These are phyloP conservation scores for Nothopassalora personata DNA, from an alignment of 2,329 filamentous ascomycete species.

Conservation along the genomic window DNA sequence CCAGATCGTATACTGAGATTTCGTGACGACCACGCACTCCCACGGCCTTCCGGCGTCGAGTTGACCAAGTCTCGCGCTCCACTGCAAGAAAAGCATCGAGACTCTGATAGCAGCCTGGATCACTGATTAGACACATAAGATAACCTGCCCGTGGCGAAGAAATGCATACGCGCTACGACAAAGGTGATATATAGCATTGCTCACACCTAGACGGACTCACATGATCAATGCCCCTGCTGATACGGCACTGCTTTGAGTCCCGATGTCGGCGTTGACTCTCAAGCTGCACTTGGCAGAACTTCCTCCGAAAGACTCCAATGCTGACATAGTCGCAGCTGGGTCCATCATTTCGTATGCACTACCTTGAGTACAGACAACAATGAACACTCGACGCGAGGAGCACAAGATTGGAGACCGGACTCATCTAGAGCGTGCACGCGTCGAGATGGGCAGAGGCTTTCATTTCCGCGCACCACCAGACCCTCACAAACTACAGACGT, in stretches of 20 bases:
- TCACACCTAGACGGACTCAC: not conserved
- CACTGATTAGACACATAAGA: not conserved
- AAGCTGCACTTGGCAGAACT: not conserved
- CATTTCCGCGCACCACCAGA: not conserved
- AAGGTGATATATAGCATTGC: not conserved
- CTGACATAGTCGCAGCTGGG: not conserved
- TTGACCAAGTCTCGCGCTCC: not conserved
- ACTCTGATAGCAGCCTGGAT: not conserved
- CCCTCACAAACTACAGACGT: conserved; percentile 82
- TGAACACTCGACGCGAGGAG: not conserved
- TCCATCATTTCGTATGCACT: not conserved
- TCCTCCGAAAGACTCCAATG: not conserved
- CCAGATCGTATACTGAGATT: not conserved
- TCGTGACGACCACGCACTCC: not conserved
- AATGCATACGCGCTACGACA: not conserved
- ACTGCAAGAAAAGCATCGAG: not conserved
- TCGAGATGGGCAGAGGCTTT: not conserved
- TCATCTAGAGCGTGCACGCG: not conserved
- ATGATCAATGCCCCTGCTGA: too few species aligned
- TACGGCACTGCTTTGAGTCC: too few species aligned
- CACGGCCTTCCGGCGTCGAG: not conserved
- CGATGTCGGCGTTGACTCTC: not conserved
- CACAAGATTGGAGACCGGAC: not conserved
- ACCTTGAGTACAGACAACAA: not conserved
- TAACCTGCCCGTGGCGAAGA: not conserved